These are phyloP conservation scores for Dactylellina parvicollis DNA, from an alignment of 2,329 filamentous ascomycete species.

Conservation along the genomic window DNA sequence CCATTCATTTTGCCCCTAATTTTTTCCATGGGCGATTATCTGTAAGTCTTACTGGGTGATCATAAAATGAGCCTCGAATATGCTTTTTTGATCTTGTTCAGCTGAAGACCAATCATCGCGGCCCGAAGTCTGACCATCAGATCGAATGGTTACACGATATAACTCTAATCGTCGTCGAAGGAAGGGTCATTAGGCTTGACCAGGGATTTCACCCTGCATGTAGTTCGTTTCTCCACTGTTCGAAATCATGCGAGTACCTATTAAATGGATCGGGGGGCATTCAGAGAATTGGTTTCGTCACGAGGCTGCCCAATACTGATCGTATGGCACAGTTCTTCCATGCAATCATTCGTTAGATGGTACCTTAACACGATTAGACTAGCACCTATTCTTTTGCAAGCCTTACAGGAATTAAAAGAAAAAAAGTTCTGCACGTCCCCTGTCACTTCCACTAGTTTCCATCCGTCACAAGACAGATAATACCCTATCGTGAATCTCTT, in stretches of 20 bases:
- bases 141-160: no score
- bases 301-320: no score
- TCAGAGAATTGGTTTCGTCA: no score
- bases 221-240: not conserved
- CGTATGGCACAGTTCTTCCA: not conserved
- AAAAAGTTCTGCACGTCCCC: not conserved
- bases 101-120: constrained; percentile 10
- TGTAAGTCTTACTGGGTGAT: constrained; percentile 2
- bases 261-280: not conserved
- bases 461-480: not conserved
- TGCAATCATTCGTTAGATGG: not conserved
- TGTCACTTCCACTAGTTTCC: not conserved
- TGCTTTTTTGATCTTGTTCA: constrained; percentile 4
- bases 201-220: not conserved
- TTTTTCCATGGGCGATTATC: not conserved
- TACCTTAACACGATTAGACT: not conserved
- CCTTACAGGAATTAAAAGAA: constrained; percentile 22
- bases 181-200: not conserved
- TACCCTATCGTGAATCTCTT: not conserved
- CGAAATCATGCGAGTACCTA: not conserved
- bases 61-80: not conserved
- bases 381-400: not conserved
- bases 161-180: no score
- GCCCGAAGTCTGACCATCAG: constrained; percentile 5
- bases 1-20: no score